Percentiles rank a stretch among this genome's conserved stretches.
phyloP scores from a whole-genome alignment of 805 yeast species.

The Pichia cephalocereana region DNA sequence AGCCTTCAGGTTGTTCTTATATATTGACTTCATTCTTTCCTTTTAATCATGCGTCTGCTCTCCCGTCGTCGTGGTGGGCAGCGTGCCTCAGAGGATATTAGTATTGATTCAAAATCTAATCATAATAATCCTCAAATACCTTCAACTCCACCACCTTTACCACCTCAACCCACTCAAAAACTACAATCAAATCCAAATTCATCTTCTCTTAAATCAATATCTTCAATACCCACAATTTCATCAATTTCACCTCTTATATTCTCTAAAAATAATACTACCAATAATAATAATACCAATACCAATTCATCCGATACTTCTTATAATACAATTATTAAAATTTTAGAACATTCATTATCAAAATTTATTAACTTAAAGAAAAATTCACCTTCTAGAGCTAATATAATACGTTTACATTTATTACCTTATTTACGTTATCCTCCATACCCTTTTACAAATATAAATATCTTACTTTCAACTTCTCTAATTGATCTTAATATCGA shows the following conservation, averaged over 20 bases:
- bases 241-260: no score
- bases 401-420: slow-evolving; percentile 37
- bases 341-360: slow-evolving; percentile 24
- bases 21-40: no score
- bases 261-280: no score
- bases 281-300: not conserved
- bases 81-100: not conserved
- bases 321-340: not conserved
- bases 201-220: no score
- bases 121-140: no score
- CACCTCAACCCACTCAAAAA: no score
- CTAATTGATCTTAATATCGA: slow-evolving; percentile 5
- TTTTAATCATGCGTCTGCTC: not conserved
- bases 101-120: no score
- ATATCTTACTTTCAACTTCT: slow-evolving; percentile 5
- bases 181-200: no score
- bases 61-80: not conserved
- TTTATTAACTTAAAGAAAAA: slow-evolving; percentile 31
- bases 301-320: not conserved
- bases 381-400: slow-evolving; percentile 34
- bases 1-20: no score
- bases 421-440: slow-evolving; percentile 31
- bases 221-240: no score
- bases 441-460: slow-evolving; percentile 2
- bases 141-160: not conserved